Conservation (phyloP, 1,284 basidiomycete species). For the Jaminaea rosea region DNA sequence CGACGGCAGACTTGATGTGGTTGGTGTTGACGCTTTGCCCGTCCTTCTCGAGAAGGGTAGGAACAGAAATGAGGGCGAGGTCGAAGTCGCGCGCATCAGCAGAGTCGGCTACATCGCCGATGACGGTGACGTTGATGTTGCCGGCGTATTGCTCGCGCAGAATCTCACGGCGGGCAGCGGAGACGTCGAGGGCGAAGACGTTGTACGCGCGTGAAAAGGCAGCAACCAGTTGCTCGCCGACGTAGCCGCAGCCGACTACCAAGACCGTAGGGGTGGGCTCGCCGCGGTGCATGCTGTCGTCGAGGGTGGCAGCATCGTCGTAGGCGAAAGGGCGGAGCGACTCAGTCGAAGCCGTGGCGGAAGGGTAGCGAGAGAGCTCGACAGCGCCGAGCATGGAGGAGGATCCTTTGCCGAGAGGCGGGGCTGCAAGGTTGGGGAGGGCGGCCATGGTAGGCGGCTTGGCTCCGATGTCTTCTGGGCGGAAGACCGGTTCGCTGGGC, state of each 20-base stretch:
- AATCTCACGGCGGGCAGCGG: conserved; percentile 10
- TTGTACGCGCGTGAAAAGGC: conserved; percentile 16
- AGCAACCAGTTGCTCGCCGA: conserved; percentile 17
- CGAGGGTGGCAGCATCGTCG: too few species aligned
- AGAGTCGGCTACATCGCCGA: conserved; percentile 10
- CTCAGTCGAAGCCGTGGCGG: too few species aligned
- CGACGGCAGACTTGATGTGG: conserved; percentile 14
- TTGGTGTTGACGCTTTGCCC: conserved; percentile 8
- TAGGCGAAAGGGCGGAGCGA: too few species aligned
- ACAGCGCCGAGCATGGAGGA: too few species aligned
- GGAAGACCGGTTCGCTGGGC: too few species aligned
- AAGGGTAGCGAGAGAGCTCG: too few species aligned
- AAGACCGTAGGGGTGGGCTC: too few species aligned
- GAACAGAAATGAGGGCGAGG: conserved; percentile 15
- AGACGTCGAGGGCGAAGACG: conserved; percentile 15
- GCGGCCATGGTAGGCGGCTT: too few species aligned
- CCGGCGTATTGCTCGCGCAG: conserved; percentile 11
- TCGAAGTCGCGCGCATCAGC: conserved; percentile 12
- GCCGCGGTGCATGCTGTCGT: too few species aligned
- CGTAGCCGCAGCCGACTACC: conserved; percentile 15
- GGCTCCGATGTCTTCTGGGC: too few species aligned
- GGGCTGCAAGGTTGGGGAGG: too few species aligned
- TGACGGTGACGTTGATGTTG: conserved; percentile 16
- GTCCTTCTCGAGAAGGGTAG: conserved; percentile 14
- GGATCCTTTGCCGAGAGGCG: too few species aligned